Percentiles rank a stretch among this genome's conserved stretches.
phyloP scores from a whole-genome alignment of 1,284 basidiomycete species.

The Apiotrichum akiyoshidainum region DNA sequence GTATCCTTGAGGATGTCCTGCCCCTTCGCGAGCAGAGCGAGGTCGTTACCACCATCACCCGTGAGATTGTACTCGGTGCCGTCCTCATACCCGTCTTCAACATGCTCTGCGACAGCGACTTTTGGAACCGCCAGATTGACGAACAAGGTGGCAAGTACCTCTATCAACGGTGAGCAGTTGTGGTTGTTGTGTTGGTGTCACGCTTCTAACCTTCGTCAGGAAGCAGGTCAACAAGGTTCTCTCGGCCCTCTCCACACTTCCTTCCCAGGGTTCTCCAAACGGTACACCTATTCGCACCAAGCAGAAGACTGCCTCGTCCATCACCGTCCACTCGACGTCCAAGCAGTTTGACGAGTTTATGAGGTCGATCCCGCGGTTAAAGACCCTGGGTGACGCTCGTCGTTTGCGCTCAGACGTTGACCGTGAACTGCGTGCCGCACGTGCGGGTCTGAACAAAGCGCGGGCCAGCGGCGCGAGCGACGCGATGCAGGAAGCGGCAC shows the following conservation, averaged over 20 bases:
- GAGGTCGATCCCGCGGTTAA: conserved; percentile 73
- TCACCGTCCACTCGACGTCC: conserved; percentile 41
- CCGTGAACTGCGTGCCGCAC: conserved; percentile 76
- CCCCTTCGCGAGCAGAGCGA: conserved; percentile 73
- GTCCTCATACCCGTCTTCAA: conserved; percentile 84
- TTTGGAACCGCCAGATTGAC: conserved; percentile 91
- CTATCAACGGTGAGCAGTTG: conserved; percentile 35
- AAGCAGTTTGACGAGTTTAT: conserved; percentile 87
- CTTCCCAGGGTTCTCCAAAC: conserved; percentile 23
- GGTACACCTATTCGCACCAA: not conserved
- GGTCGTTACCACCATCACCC: conserved; percentile 66
- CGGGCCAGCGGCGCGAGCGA: conserved; percentile 14
- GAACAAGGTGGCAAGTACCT: conserved; percentile 54
- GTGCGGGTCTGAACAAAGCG: conserved; percentile 47
- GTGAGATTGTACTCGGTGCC: conserved; percentile 78
- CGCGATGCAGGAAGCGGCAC: conserved; percentile 8
- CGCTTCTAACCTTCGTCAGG: conserved; percentile 17
- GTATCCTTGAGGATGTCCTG: conserved; percentile 66
- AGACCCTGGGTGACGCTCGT: conserved; percentile 79
- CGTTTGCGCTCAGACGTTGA: conserved; percentile 86
- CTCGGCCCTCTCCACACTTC: conserved; percentile 51
- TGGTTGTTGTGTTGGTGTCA: no score
- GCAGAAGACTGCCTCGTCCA: conserved; percentile 21
- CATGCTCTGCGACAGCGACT: conserved; percentile 89
- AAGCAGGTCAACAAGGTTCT: conserved; percentile 56